Conservation (phyloP, 805 yeast species). For the Ogataea zsoltii region DNA sequence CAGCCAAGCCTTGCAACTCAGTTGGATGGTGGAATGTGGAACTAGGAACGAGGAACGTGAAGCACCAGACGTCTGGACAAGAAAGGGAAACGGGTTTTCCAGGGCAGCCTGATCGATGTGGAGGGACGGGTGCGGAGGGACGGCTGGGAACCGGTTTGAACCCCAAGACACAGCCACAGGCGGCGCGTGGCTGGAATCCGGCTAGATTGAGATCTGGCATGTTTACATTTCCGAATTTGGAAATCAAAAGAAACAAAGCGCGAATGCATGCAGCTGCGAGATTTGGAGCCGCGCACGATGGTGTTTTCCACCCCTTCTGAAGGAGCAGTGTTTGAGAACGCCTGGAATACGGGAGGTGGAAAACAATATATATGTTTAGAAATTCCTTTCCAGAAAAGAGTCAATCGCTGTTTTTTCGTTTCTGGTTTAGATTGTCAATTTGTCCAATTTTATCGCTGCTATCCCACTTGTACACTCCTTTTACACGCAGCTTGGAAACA, state of each 20-base stretch:
- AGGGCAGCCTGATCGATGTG: no score
- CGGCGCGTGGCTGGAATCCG: background rate
- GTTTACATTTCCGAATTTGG: conserved; percentile 8
- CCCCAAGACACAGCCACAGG: background rate
- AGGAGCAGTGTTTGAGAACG: conserved; percentile 13
- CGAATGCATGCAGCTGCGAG: conserved; percentile 6
- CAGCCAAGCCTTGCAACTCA: no score
- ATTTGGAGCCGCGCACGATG: conserved; percentile 6
- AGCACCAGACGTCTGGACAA: no score
- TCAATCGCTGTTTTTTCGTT: background rate
- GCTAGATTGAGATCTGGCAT: background rate
- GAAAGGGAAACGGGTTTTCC: no score
- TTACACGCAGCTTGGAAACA: conserved; percentile 13
- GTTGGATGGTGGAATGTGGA: no score
- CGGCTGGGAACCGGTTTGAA: no score
- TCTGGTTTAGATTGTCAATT: no score
- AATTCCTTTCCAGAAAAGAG: background rate
- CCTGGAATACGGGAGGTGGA: background rate
- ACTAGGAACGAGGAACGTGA: no score
- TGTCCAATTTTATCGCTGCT: background rate
- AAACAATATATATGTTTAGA: conserved; percentile 3
- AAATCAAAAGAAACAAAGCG: conserved; percentile 3
- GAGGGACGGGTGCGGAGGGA: no score
- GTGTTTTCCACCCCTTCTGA: conserved; percentile 6
- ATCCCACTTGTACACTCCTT: conserved; percentile 16